Percentiles rank a stretch among this genome's conserved stretches.
Evolutionary conservation across 345 rosid genomes (phyloP).

Genomic region (Arabis hirsuta): DNA sequence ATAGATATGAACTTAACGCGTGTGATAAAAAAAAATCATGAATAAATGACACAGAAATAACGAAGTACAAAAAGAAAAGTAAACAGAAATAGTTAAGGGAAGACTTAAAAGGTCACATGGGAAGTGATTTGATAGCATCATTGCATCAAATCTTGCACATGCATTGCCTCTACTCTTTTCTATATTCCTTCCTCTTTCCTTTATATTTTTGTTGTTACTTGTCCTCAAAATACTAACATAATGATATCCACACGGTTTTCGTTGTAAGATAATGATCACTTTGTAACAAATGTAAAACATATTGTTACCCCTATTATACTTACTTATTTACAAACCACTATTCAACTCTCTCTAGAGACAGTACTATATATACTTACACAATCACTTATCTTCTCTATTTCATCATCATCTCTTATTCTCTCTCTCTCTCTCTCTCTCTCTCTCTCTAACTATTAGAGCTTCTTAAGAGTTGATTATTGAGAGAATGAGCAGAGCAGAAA

Average conservation of each 20-base stretch:
- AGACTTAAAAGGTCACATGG: conserved; percentile 41
- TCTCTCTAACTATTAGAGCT: neutral
- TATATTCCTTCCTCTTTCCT: conserved; percentile 19
- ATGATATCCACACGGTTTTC: conserved; percentile 41
- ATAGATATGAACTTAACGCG: neutral
- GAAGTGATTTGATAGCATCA: conserved; percentile 40
- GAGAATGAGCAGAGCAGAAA: conserved; percentile 37
- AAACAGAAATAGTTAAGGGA: conserved; percentile 39
- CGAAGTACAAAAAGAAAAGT: conserved; percentile 41
- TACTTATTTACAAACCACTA: conserved; percentile 2
- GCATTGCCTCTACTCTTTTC: conserved; percentile 40
- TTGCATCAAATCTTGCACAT: conserved; percentile 42
- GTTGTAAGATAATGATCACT: conserved; percentile 16
- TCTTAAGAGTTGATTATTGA: conserved; percentile 1
- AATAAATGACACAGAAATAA: conserved; percentile 26
- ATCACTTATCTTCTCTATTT: conserved; percentile 27
- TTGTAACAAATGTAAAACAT: conserved; percentile 24
- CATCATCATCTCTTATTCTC: conserved; percentile 17
- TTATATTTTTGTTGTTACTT: conserved; percentile 3
- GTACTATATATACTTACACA: conserved; percentile 28
- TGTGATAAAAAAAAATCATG: conserved; percentile 12
- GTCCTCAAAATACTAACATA: conserved; percentile 1
- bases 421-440: conserved; percentile 15
- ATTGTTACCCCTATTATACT: neutral
- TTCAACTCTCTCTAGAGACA: conserved; percentile 1